Percentiles rank a stretch among this genome's conserved stretches.
These are phyloP conservation scores for Silene conica DNA, from an alignment of 148 eudicot genomes.

Conservation along the genomic window DNA sequence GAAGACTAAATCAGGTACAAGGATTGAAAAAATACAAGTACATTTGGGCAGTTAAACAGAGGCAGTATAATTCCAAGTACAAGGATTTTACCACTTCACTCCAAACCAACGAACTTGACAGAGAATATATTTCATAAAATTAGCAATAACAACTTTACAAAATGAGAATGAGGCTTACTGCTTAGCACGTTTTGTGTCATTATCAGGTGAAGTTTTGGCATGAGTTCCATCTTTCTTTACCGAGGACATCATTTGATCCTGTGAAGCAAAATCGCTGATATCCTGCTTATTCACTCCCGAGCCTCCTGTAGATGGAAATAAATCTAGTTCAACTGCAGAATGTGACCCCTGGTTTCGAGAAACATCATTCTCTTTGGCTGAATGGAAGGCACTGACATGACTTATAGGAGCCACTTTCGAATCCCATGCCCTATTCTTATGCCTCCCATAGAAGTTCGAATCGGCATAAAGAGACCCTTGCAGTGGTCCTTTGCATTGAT, in stretches of 20 bases:
- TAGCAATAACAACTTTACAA: slow-evolving; percentile 1
- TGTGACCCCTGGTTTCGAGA: slow-evolving; percentile 38
- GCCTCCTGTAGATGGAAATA: slow-evolving; percentile 25
- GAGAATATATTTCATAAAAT: no score
- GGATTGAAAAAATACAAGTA: no score
- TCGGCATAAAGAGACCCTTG: slow-evolving; percentile 43
- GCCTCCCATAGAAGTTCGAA: slow-evolving; percentile 36
- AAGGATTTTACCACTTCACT: no score
- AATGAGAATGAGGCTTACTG: slow-evolving; percentile 53
- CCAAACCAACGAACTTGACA: background rate
- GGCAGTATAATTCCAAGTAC: no score
- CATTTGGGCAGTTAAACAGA: no score
- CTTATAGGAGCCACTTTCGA: slow-evolving; percentile 29
- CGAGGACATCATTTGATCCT: slow-evolving; percentile 43
- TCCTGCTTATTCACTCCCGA: slow-evolving; percentile 44
- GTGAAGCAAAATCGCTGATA: slow-evolving; percentile 41
- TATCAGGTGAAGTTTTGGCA: slow-evolving; percentile 52
- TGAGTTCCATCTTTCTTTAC: slow-evolving; percentile 58
- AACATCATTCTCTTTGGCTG: slow-evolving; percentile 43
- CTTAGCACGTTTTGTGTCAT: slow-evolving; percentile 86
- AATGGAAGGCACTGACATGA: slow-evolving; percentile 38
- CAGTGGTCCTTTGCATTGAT: slow-evolving; percentile 40
- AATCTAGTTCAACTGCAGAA: slow-evolving; percentile 41
- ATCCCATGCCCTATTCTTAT: slow-evolving; percentile 51
- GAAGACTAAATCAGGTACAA: no score